phyloP scores from a whole-genome alignment of 192 early-diverging fungal species.

The Coemansia sp. region DNA sequence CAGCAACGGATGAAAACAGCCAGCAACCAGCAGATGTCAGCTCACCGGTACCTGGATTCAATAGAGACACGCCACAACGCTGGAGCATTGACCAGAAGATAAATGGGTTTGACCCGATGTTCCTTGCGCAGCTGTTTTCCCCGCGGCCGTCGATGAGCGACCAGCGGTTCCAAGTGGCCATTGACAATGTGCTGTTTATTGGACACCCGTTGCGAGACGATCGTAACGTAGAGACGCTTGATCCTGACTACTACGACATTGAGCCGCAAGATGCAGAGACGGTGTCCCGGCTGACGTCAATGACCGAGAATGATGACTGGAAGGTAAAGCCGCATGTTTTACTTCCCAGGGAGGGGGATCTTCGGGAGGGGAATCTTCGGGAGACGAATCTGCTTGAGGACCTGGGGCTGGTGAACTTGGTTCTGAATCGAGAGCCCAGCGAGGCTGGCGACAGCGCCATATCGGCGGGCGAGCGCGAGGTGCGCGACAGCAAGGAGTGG shows the following conservation, averaged over 20 bases:
- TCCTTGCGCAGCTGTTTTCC: constrained; percentile 83
- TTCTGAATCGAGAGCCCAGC: constrained; percentile 52
- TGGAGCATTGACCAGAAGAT: constrained; percentile 42
- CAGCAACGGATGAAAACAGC: background rate
- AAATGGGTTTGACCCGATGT: constrained; percentile 69
- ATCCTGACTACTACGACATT: constrained; percentile 62
- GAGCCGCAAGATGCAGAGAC: constrained; percentile 58
- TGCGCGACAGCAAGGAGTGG: constrained; percentile 54
- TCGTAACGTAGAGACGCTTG: constrained; percentile 50
- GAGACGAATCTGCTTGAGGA: constrained; percentile 45
- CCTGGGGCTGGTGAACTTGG: constrained; percentile 45
- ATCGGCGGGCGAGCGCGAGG: constrained; percentile 51
- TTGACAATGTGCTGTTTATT: constrained; percentile 85
- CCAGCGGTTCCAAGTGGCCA: constrained; percentile 78
- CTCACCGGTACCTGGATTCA: background rate
- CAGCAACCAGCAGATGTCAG: background rate
- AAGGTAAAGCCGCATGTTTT: constrained; percentile 36
- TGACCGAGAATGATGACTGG: constrained; percentile 41
- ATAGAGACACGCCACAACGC: background rate
- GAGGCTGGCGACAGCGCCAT: constrained; percentile 50
- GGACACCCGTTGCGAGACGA: constrained; percentile 65
- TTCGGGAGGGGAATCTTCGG: constrained; percentile 25
- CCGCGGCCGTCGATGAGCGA: constrained; percentile 81
- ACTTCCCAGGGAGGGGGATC: constrained; percentile 20
- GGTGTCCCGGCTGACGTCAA: constrained; percentile 37